Evolutionary conservation across 352 stramenopile genomes (phyloP).

Genomic region (Pseudoperonospora humuli): DNA sequence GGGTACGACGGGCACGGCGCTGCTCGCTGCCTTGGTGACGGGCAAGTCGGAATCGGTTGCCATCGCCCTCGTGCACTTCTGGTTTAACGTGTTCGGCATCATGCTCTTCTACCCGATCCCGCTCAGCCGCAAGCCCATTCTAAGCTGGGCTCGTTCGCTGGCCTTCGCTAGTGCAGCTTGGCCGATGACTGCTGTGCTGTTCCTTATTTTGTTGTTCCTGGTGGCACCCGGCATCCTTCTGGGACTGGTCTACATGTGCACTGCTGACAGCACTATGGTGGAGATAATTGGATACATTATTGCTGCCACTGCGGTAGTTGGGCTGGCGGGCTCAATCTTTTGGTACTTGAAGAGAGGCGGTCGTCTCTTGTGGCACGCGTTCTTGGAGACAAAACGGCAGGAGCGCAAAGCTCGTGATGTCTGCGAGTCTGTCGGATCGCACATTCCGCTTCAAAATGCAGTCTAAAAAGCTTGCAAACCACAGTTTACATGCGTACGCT

Average conservation of each 20-base stretch:
- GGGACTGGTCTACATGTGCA: constrained; percentile 51
- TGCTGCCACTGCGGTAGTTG: constrained; percentile 13
- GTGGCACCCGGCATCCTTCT: constrained; percentile 39
- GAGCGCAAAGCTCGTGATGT: constrained; percentile 19
- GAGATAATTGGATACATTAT: constrained; percentile 36
- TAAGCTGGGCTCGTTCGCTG: constrained; percentile 60
- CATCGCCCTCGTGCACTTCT: constrained; percentile 87
- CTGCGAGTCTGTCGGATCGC: constrained; percentile 4
- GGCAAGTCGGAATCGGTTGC: constrained; percentile 70
- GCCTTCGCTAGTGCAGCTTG: constrained; percentile 57
- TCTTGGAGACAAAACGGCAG: constrained; percentile 35
- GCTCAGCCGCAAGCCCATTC: constrained; percentile 70
- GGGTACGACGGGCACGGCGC: constrained; percentile 83
- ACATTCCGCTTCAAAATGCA: constrained; percentile 8
- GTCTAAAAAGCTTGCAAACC: constrained; percentile 7
- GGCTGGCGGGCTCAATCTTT: constrained; percentile 5
- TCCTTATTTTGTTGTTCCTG: constrained; percentile 42
- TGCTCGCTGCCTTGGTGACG: constrained; percentile 83
- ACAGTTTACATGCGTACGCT: neutral
- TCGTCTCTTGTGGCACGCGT: constrained; percentile 29
- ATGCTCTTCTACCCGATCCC: constrained; percentile 90
- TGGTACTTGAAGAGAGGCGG: constrained; percentile 39
- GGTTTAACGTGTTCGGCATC: constrained; percentile 89
- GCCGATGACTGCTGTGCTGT: constrained; percentile 43
- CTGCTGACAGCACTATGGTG: constrained; percentile 17